A percentile compares a stretch with the other conserved stretches of the same genome.
Conservation (phyloP, 31 red algal genomes). For the Asparagopsis taxiformis region DNA sequence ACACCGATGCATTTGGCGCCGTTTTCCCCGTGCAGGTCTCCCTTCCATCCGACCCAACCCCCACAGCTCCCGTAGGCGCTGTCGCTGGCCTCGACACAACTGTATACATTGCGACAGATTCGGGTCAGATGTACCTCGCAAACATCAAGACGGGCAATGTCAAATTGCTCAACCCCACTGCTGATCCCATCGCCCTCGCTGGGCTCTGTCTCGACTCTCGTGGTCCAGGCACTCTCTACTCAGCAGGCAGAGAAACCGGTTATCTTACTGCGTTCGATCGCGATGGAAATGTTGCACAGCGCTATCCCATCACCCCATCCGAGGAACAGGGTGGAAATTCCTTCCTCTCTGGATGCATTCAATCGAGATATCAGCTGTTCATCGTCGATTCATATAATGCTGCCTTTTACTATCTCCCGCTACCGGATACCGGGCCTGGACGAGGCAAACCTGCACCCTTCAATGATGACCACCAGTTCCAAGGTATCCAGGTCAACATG, state of each 20-base stretch:
- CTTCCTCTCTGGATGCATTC: conserved; percentile 46
- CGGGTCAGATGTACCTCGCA: conserved; percentile 45
- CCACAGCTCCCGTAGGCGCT: conserved; percentile 38
- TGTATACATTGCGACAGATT: conserved; percentile 42
- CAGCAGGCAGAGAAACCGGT: conserved; percentile 44
- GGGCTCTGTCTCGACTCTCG: conserved; percentile 62
- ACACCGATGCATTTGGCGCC: too few relatives aligned
- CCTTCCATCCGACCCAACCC: neutral
- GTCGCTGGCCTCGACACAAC: conserved; percentile 53
- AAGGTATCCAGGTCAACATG: conserved; percentile 22
- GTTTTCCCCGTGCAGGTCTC: conserved; percentile 27
- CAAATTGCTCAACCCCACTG: conserved; percentile 39
- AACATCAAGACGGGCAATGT: conserved; percentile 42
- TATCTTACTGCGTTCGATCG: conserved; percentile 55
- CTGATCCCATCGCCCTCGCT: conserved; percentile 48
- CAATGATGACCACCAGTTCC: neutral
- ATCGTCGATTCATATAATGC: conserved; percentile 46
- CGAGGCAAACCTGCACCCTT: conserved; percentile 21
- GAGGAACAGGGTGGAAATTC: neutral
- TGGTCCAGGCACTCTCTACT: conserved; percentile 45
- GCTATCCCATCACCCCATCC: conserved; percentile 20
- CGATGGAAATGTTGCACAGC: conserved; percentile 18
- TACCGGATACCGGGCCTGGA: conserved; percentile 30
- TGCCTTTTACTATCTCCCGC: conserved; percentile 33
- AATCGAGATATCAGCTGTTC: conserved; percentile 54